Evolutionary conservation across 2,329 filamentous ascomycete genomes (phyloP).

Genomic region (Stemphylium vesicarium): DNA sequence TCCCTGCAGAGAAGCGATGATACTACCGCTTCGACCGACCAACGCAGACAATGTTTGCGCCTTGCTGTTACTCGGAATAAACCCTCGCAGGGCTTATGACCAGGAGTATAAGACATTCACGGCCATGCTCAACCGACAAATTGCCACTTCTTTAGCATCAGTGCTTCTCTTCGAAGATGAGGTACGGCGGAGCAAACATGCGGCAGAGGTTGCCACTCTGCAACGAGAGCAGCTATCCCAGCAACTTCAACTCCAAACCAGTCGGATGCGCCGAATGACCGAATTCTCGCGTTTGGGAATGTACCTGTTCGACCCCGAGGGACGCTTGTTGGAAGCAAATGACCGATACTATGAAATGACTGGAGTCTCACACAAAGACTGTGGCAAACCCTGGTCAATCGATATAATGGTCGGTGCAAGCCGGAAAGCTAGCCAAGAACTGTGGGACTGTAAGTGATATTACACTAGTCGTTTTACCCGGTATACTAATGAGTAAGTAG

Average conservation of each 20-base stretch:
- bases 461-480: neutral
- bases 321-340: slow-evolving; percentile 52
- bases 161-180: slow-evolving; percentile 44
- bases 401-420: slow-evolving; percentile 50
- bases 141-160: slow-evolving; percentile 44
- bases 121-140: slow-evolving; percentile 39
- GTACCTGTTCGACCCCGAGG: slow-evolving; percentile 48
- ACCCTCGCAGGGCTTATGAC: slow-evolving; percentile 43
- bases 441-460: slow-evolving; percentile 43
- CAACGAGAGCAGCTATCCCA: slow-evolving; percentile 38
- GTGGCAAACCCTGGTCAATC: slow-evolving; percentile 53
- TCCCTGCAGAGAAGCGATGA: slow-evolving; percentile 42
- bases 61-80: slow-evolving; percentile 41
- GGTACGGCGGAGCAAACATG: slow-evolving; percentile 34
- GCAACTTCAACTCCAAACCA: slow-evolving; percentile 39
- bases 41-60: slow-evolving; percentile 41
- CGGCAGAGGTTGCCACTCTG: slow-evolving; percentile 34
- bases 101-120: slow-evolving; percentile 42
- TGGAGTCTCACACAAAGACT: slow-evolving; percentile 48
- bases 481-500: neutral
- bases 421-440: slow-evolving; percentile 37
- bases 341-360: slow-evolving; percentile 58
- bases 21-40: slow-evolving; percentile 41
- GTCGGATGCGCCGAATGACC: slow-evolving; percentile 44
- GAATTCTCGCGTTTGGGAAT: slow-evolving; percentile 44